Evolutionary conservation across 202 grass and related monocot species (phyloP).

Genomic region (Alloteropsis angusta): DNA sequence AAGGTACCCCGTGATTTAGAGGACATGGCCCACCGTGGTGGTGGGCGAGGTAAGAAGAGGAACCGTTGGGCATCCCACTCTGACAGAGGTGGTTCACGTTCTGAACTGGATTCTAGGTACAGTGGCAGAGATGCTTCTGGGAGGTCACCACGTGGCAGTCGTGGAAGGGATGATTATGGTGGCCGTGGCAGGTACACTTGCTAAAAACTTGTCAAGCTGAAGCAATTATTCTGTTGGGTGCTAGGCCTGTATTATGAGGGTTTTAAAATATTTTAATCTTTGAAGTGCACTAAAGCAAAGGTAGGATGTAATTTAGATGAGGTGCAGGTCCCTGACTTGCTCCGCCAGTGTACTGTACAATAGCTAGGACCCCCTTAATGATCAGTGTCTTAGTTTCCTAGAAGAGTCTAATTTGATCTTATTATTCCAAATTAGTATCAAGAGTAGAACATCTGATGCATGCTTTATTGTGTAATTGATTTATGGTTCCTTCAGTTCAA

Average conservation of each 20-base stretch:
- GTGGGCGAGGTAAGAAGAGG: constrained; percentile 56
- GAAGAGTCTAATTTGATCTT: not conserved
- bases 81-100: constrained; percentile 36
- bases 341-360: not conserved
- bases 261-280: not conserved
- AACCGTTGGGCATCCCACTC: constrained; percentile 40
- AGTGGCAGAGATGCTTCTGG: constrained; percentile 27
- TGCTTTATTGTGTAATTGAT: not conserved
- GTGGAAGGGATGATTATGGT: constrained; percentile 40
- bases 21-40: constrained; percentile 69
- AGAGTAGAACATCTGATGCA: not conserved
- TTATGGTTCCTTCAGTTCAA: not conserved
- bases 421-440: not conserved
- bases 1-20: constrained; percentile 62
- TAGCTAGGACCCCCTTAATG: not conserved
- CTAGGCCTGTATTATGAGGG: not conserved
- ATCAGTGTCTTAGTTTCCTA: not conserved
- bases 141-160: constrained; percentile 39
- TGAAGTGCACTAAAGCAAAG: not conserved
- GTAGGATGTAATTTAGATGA: not conserved
- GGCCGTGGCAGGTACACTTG: constrained; percentile 46
- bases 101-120: constrained; percentile 45
- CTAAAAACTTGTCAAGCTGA: not conserved
- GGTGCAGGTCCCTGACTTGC: not conserved
- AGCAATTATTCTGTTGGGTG: not conserved